These are phyloP conservation scores for Talaromyces sp. DNA, from an alignment of 2,329 filamentous ascomycete species.

Conservation along the genomic window DNA sequence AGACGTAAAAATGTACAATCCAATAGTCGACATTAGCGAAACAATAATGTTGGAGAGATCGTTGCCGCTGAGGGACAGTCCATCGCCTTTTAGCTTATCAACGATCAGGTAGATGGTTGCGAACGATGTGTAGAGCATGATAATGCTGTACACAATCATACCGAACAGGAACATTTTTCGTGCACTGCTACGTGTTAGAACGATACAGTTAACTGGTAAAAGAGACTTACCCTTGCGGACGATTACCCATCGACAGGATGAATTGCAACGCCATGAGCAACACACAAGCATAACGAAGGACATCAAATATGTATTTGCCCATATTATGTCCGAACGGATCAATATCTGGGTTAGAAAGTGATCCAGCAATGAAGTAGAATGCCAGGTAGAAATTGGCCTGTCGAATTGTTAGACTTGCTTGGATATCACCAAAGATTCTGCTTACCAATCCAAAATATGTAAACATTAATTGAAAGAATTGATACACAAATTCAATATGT, in stretches of 20 bases:
- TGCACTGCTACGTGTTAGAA: slow-evolving; percentile 49
- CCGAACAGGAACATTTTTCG: slow-evolving; percentile 84
- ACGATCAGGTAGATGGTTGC: slow-evolving; percentile 85
- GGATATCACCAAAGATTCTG: no score
- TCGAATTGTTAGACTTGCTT: slow-evolving; percentile 22
- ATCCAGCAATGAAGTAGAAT: slow-evolving; percentile 96
- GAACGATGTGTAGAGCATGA: slow-evolving; percentile 96
- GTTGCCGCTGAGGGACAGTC: slow-evolving; percentile 71
- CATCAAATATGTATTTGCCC: slow-evolving; percentile 78
- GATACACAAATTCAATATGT: slow-evolving; percentile 93
- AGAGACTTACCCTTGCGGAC: slow-evolving; percentile 72
- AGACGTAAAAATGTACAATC: slow-evolving; percentile 93
- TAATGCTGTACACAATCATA: slow-evolving; percentile 86
- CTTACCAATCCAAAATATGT: slow-evolving; percentile 85
- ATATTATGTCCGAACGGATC: slow-evolving; percentile 92
- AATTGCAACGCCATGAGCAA: slow-evolving; percentile 93
- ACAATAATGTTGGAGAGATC: slow-evolving; percentile 94
- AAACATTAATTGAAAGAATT: slow-evolving; percentile 87
- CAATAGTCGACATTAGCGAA: slow-evolving; percentile 81
- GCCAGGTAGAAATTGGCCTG: slow-evolving; percentile 96
- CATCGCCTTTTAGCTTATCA: slow-evolving; percentile 61
- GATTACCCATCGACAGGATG: slow-evolving; percentile 92
- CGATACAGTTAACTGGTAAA: background rate
- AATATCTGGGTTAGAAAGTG: slow-evolving; percentile 71
- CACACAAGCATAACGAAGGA: slow-evolving; percentile 80